Conservation (phyloP, 2,329 filamentous ascomycete genomes). For the Cladosporium sp. region DNA sequence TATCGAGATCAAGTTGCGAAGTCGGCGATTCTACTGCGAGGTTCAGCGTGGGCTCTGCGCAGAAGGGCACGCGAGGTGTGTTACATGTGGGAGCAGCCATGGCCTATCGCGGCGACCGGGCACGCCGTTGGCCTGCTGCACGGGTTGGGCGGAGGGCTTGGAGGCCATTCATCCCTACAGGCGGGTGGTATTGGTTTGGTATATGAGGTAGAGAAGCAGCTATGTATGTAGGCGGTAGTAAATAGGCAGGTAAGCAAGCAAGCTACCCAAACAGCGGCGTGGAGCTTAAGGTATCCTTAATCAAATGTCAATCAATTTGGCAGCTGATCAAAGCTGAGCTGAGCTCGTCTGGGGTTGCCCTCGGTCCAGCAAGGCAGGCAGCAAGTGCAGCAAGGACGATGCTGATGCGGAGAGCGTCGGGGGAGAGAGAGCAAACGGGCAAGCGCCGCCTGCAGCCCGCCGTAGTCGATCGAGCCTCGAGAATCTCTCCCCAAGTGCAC, state of each 20-base stretch:
- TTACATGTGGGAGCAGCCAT: slow-evolving; percentile 55
- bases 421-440: not conserved
- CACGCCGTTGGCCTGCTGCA: slow-evolving; percentile 10
- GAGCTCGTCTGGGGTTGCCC: not conserved
- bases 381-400: not conserved
- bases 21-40: slow-evolving; percentile 69
- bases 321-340: slow-evolving; percentile 6
- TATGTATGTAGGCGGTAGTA: not conserved
- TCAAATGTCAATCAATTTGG: slow-evolving; percentile 17
- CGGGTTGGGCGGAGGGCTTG: slow-evolving; percentile 16
- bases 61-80: slow-evolving; percentile 5
- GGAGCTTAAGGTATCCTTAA: not conserved
- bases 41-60: slow-evolving; percentile 6
- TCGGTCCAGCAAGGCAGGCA: slow-evolving; percentile 1
- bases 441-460: not conserved
- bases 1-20: slow-evolving; percentile 84
- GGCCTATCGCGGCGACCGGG: slow-evolving; percentile 45
- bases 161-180: slow-evolving; percentile 26
- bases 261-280: not conserved
- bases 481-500: slow-evolving; percentile 13
- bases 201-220: not conserved
- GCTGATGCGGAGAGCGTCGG: slow-evolving; percentile 2
- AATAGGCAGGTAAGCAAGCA: not conserved
- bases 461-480: slow-evolving; percentile 12
- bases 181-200: slow-evolving; percentile 2